Base-by-base conservation (phyloP, 2,329 filamentous ascomycete species). In the Pseudogymnoascus sp. region DNA sequence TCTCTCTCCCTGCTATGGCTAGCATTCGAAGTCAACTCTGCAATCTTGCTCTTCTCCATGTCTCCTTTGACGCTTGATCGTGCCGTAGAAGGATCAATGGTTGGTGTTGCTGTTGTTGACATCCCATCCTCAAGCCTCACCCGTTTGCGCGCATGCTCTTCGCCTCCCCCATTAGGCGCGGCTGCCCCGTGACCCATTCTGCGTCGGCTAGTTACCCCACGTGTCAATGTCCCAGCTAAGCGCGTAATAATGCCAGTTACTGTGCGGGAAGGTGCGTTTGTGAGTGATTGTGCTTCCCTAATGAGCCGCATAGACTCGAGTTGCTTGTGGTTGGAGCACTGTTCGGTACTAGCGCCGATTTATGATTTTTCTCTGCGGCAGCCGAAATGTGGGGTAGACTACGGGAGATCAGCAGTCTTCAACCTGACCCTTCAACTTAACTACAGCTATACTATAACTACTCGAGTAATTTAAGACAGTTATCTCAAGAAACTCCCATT, bases 1-100 rank as follows among this genome's bases (percentile, higher is more conserved):
- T 65, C 61, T 41, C 64, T 63, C 59, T 74, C 72, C 7, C 65
- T 60, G 26, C 39, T 58, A 10, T 37, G 31, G 31, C 50, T 54
- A 61, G 58, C 57, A 17, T 26, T 44, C 11, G 57, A 47, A 36
- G 41, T 61, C 31, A 39, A 26, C 37, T 58, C 50, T 3, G 37
- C 36, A 50, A 40, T 57, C n/a, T 47, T 39, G 11, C 57, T 44
- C 21, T 24, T 59, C 35, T 59, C 57, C 57, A 59, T 60, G 17
- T 44, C 36, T 47, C 8, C 59, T 9, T 63, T 40, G 11, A 21
- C 24, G 36, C 11, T 44, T 10, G 36, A 7, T 29, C 37, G 26
- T 35, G 39, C 13, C 1, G 50, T 54, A 36, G 61, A 58, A 33
- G 29, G 6, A 31, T 21, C 47, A 33, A 54, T 54, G 44, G 17